Conservation (phyloP, 23 red algal genomes). For the Cyanidium caldarium region DNA sequence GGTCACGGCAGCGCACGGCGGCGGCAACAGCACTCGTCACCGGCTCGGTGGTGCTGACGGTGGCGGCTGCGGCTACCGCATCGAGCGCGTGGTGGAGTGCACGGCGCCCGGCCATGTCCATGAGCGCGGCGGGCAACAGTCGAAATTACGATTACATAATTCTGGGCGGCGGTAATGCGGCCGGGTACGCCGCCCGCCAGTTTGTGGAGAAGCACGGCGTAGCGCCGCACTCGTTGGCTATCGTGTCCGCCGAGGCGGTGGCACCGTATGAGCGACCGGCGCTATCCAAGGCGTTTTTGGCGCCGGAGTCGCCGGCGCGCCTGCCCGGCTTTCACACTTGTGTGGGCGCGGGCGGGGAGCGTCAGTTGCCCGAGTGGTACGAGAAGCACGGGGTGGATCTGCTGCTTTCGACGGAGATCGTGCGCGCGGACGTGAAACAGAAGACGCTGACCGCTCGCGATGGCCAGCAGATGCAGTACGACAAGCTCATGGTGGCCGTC, state of each 20-base stretch:
- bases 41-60: too few relatives aligned
- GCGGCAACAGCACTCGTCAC: too few relatives aligned
- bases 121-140: too few relatives aligned
- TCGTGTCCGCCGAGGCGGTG: constrained; percentile 58
- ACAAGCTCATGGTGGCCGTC: constrained; percentile 56
- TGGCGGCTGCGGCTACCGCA: too few relatives aligned
- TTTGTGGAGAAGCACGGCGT: constrained; percentile 49
- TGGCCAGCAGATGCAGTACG: constrained; percentile 10
- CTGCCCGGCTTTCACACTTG: constrained; percentile 96
- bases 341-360: constrained; percentile 78
- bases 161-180: constrained; percentile 78
- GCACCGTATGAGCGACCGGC: constrained; percentile 91
- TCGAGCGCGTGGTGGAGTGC: too few relatives aligned
- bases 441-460: constrained; percentile 34
- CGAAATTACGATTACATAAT: constrained; percentile 73
- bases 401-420: constrained; percentile 44
- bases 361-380: constrained; percentile 78
- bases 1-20: too few relatives aligned
- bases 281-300: constrained; percentile 73
- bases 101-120: too few relatives aligned
- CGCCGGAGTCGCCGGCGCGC: constrained; percentile 44
- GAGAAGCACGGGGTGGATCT: constrained; percentile 43
- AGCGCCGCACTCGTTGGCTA: constrained; percentile 11
- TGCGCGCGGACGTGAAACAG: constrained; percentile 19
- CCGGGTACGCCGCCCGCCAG: constrained; percentile 74